These are phyloP conservation scores for Crithidia thermophila DNA, from an alignment of 208 protist species.

Conservation along the genomic window DNA sequence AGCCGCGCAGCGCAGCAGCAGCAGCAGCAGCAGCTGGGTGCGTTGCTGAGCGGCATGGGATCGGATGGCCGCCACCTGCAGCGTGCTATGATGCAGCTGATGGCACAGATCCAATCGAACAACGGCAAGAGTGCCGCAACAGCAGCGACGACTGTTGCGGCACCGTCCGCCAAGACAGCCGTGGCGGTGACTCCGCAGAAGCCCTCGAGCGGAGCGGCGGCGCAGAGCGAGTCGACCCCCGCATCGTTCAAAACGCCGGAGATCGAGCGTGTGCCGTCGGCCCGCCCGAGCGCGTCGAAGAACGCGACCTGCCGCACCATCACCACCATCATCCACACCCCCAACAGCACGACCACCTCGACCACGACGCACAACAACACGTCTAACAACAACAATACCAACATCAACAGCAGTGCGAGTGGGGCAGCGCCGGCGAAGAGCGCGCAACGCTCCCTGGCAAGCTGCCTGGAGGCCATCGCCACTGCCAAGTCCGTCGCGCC, in stretches of 20 bases:
- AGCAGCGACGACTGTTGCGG: not conserved
- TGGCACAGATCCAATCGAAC: conserved; percentile 31
- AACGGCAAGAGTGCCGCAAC: conserved; percentile 8
- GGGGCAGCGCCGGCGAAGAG: conserved; percentile 8
- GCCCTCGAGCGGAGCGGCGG: not conserved
- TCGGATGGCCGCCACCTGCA: conserved; percentile 6
- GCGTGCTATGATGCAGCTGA: conserved; percentile 29
- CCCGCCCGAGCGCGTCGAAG: conserved; percentile 35
- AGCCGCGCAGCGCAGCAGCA: conserved; percentile 2
- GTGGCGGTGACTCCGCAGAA: conserved; percentile 18
- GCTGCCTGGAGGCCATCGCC: conserved; percentile 31
- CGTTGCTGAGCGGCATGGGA: too few relatives aligned
- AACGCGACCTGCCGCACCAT: conserved; percentile 25
- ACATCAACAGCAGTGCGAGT: conserved; percentile 8
- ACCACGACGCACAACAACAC: not conserved
- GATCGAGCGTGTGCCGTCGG: conserved; percentile 30
- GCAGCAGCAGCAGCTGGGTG: conserved; percentile 3
- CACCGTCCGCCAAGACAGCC: not conserved
- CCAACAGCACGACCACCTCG: conserved; percentile 7
- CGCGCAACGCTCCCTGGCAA: conserved; percentile 28
- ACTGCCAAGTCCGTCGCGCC: not conserved
- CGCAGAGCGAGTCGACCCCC: not conserved
- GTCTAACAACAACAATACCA: not conserved
- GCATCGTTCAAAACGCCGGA: conserved; percentile 29
- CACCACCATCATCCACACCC: conserved; percentile 37